Base-by-base conservation (phyloP, 495 filamentous ascomycete genomes). In the Hyphodiscus hymeniophilus region DNA sequence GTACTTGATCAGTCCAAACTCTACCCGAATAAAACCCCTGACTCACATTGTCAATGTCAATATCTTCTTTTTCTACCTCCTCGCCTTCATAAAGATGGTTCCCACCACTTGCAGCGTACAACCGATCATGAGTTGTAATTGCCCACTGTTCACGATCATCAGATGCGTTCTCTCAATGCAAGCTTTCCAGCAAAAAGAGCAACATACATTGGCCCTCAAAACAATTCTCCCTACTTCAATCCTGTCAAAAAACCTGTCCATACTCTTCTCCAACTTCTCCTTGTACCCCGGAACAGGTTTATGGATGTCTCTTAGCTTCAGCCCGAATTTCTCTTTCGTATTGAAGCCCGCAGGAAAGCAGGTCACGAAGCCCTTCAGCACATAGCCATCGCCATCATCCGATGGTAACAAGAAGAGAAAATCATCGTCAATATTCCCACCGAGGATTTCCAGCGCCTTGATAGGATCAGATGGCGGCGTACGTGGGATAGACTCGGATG, bases 271-370 rank as follows among this genome's bases (percentile, higher is more conserved):
- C 2, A 94, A 70, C 60, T 84, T 89, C 21, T 76, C 74, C 21
- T 62, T 63, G 57, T 89, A 91, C 1, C 77, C 74, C 0, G 84
- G 84, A 0, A 87, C 80, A 0, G 82, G 83, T 3, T 47, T 63
- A 54, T 94, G 89, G 46, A 94, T 85, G 36, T 78, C 73, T 0
- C 73, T 72, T 2, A 92, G 63, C 1, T 68, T 61, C 49, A 74
- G 66, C 0, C 77, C 78, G 8, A 90, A 71, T 57, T 89, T 91
- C 31, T 70, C 45, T 11, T 68, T 59, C 0, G 81, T 76, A 32
- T 81, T 69, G 58, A 91, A 89, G 1, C 87, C 87, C 11, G 76
- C 69, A 0, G 89, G 85, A 52, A 81, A 89, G 60, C 82, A 87
- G 41, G 77, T 77, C 13, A 77, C 66, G 57, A 84, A 91, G 2